Evolutionary conservation across 1,139 yeast species (phyloP).

Genomic region (Hyphopichia burtonii): DNA sequence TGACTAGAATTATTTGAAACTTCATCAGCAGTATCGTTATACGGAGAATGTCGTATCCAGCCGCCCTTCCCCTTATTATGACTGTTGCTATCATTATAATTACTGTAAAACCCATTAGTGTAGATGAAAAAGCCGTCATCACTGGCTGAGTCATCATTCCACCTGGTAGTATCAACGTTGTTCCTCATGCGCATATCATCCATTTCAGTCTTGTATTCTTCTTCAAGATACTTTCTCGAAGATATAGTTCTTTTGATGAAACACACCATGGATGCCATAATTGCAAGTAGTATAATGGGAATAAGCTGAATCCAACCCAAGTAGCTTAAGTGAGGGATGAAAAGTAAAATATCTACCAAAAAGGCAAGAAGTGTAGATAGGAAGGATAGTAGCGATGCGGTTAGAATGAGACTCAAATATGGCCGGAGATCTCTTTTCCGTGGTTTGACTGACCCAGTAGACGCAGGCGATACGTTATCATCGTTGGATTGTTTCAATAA

Average conservation of each 20-base stretch:
- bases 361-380: slow-evolving; percentile 39
- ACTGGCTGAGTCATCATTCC: slow-evolving; percentile 32
- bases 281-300: slow-evolving; percentile 37
- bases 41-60: slow-evolving; percentile 10
- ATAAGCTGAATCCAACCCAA: slow-evolving; percentile 47
- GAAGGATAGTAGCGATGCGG: slow-evolving; percentile 34
- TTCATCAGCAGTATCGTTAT: slow-evolving; percentile 17
- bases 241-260: slow-evolving; percentile 40
- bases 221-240: slow-evolving; percentile 38
- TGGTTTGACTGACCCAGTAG: too few relatives aligned
- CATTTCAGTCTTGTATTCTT: slow-evolving; percentile 25
- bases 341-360: slow-evolving; percentile 40
- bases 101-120: slow-evolving; percentile 42
- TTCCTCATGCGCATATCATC: slow-evolving; percentile 39
- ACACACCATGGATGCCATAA: slow-evolving; percentile 38
- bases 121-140: slow-evolving; percentile 49
- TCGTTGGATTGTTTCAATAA: neutral
- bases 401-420: slow-evolving; percentile 33
- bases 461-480: neutral
- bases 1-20: slow-evolving; percentile 15
- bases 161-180: slow-evolving; percentile 16
- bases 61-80: slow-evolving; percentile 5
- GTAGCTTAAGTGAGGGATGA: slow-evolving; percentile 39
- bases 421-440: slow-evolving; percentile 23
- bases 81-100: slow-evolving; percentile 15